Base-by-base conservation (phyloP, 2,329 filamentous ascomycete genomes). In the Aspergillus texensis region DNA sequence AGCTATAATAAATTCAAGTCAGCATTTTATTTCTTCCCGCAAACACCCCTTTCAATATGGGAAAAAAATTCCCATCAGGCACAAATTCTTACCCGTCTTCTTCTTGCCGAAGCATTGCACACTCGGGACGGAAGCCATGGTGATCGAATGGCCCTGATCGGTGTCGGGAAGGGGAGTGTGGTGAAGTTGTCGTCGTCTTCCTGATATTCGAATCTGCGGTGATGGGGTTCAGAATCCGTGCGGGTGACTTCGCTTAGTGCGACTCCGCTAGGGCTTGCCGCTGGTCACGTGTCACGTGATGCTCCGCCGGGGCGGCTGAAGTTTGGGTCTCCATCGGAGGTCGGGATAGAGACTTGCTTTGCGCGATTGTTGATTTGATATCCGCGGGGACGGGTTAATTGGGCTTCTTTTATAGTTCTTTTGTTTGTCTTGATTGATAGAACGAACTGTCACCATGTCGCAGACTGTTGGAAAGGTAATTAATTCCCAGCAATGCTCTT, bases 91-190 rank as follows among this genome's bases (percentile, higher is more conserved):
- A 84, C 82, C 83, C 80, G 89, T 93, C 88, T 92, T 93, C 89
- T 94, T 94, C 91, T 97, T 97, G 90, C 94, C 94, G 91, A 98
- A 97, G 91, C 93, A 97, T 89, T 97, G 93, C 79, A 93, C 91
- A 84, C 88, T 91, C 85, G 91, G 90, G 77, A 87, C 85, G 78
- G 89, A 85, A 83, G 91, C 90, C 89, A 93, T 92, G 83, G 80
- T 91, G 85, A 70, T 72, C 68, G 66, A 71, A 78, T 78, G 76
- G 76, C 75, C 72, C 72, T 77, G 72, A 75, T 75, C 72, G 74
- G 73, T 76, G 76, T 77, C 75, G 75, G 75, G 72, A 68, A 72
- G 71, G 71, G 71, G 74, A 74, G 75, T 75, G 76, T 77, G 69
- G 66, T 62, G 65, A 65, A 65, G 75, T 77, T 74, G 76, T 75